A percentile compares a stretch with the other conserved stretches of the same genome.
Conservation (phyloP, 1,139 yeast species). For the Lodderomyces pseudojiufengensis region DNA sequence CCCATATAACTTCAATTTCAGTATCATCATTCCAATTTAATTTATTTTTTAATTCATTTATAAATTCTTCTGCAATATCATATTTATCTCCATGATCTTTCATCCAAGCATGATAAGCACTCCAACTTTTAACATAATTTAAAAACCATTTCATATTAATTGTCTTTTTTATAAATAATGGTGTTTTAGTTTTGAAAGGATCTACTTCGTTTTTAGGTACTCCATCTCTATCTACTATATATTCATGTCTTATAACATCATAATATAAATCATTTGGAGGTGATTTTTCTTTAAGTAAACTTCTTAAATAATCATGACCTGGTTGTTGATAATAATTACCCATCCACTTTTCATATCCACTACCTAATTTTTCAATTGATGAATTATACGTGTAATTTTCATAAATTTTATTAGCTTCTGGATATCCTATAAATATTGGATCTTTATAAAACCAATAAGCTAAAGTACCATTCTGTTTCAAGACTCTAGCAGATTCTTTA, state of each 20-base stretch:
- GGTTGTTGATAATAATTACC: conserved; percentile 79
- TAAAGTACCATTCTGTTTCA: conserved; percentile 60
- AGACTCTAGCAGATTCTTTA: conserved; percentile 42
- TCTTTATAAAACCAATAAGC: conserved; percentile 82
- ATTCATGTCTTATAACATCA: conserved; percentile 38
- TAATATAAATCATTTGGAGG: conserved; percentile 39
- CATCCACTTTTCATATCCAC: conserved; percentile 41
- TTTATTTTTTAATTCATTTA: conserved; percentile 37
- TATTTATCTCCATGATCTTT: conserved; percentile 25
- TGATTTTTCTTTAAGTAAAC: conserved; percentile 38
- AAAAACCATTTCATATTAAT: conserved; percentile 43
- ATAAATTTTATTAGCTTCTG: conserved; percentile 40
- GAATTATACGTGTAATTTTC: conserved; percentile 38
- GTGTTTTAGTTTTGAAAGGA: conserved; percentile 19
- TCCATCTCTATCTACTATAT: conserved; percentile 30
- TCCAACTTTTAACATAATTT: conserved; percentile 59
- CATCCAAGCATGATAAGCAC: conserved; percentile 70
- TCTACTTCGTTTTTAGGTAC: conserved; percentile 13
- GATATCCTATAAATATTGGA: conserved; percentile 46
- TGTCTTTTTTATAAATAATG: conserved; percentile 37
- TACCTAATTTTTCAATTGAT: conserved; percentile 18
- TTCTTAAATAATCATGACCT: conserved; percentile 53
- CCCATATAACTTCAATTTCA: conserved; percentile 51
- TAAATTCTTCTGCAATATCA: conserved; percentile 41
- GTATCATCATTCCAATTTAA: conserved; percentile 45